A percentile compares a stretch with the other conserved stretches of the same genome.
Conservation (phyloP, 225 moss, liverwort and hornwort species). For the Takakia lepidozioides region DNA sequence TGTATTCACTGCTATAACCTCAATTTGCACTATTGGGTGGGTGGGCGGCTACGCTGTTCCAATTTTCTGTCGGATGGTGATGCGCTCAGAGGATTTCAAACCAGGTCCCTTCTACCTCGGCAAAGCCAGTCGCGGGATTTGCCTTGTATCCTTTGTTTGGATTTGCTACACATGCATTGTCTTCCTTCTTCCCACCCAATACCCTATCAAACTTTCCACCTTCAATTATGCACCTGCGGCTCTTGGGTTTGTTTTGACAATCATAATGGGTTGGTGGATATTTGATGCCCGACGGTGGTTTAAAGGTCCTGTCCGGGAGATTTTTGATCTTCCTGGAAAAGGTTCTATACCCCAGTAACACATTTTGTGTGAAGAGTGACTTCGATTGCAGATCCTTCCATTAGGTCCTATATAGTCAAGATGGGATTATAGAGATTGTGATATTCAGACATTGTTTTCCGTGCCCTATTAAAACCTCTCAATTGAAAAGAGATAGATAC, state of each 20-base stretch:
- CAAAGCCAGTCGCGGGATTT: slow-evolving; percentile 50
- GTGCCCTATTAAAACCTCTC: too few relatives aligned
- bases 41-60: slow-evolving; percentile 85
- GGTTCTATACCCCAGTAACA: too few relatives aligned
- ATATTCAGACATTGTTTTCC: too few relatives aligned
- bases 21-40: slow-evolving; percentile 82
- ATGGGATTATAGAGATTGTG: too few relatives aligned
- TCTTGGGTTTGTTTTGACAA: slow-evolving; percentile 31
- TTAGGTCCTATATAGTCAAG: too few relatives aligned
- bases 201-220: slow-evolving; percentile 40
- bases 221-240: slow-evolving; percentile 79
- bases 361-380: too few relatives aligned
- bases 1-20: slow-evolving; percentile 76
- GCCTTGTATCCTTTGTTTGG: slow-evolving; percentile 68
- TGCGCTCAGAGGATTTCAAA: slow-evolving; percentile 46
- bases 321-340: too few relatives aligned
- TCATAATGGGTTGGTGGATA: slow-evolving; percentile 75
- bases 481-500: too few relatives aligned
- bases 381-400: too few relatives aligned
- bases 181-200: slow-evolving; percentile 64
- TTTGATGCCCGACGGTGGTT: slow-evolving; percentile 55
- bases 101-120: slow-evolving; percentile 70
- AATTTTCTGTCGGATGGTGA: slow-evolving; percentile 70
- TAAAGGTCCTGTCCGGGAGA: too few relatives aligned
- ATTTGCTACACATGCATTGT: slow-evolving; percentile 68